Conservation (phyloP, 1,284 basidiomycete genomes). For the Crucibulum parvulum region DNA sequence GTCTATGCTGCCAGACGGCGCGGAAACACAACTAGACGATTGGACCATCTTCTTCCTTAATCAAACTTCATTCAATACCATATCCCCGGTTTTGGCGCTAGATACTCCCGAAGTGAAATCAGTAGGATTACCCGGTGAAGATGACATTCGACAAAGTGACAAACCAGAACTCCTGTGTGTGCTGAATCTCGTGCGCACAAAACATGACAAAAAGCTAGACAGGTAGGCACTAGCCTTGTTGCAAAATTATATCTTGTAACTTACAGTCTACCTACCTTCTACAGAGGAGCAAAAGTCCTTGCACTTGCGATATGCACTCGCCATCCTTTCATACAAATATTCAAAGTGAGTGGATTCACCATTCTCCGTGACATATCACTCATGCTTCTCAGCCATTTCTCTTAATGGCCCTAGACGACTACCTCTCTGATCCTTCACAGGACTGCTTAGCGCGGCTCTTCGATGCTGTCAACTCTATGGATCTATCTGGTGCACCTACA, state of each 20-base stretch:
- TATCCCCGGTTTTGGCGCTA: slow-evolving; percentile 81
- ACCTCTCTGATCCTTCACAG: slow-evolving; percentile 88
- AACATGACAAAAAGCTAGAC: slow-evolving; percentile 88
- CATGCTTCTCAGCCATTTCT: slow-evolving; percentile 76
- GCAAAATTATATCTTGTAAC: slow-evolving; percentile 2
- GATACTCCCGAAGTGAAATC: slow-evolving; percentile 62
- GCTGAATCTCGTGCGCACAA: slow-evolving; percentile 94
- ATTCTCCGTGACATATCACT: neutral
- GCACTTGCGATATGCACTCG: slow-evolving; percentile 96
- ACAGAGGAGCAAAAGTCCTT: slow-evolving; percentile 93
- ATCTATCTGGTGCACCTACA: slow-evolving; percentile 80
- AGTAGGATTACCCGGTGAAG: slow-evolving; percentile 46
- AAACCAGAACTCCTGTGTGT: slow-evolving; percentile 85
- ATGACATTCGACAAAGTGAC: slow-evolving; percentile 38
- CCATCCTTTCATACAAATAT: slow-evolving; percentile 97
- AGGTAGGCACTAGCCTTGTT: slow-evolving; percentile 57
- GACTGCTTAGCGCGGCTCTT: slow-evolving; percentile 90
- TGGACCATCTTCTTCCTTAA: slow-evolving; percentile 99
- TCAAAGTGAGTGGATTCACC: slow-evolving; percentile 72
- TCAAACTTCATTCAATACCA: slow-evolving; percentile 87
- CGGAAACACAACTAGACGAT: slow-evolving; percentile 92
- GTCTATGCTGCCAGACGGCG: slow-evolving; percentile 98
- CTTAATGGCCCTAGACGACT: slow-evolving; percentile 94
- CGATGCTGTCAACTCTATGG: slow-evolving; percentile 92
- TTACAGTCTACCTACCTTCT: slow-evolving; percentile 12